Evolutionary conservation across 2,329 filamentous ascomycete genomes (phyloP).

Genomic region (Ophiostoma himal-ulmi): DNA sequence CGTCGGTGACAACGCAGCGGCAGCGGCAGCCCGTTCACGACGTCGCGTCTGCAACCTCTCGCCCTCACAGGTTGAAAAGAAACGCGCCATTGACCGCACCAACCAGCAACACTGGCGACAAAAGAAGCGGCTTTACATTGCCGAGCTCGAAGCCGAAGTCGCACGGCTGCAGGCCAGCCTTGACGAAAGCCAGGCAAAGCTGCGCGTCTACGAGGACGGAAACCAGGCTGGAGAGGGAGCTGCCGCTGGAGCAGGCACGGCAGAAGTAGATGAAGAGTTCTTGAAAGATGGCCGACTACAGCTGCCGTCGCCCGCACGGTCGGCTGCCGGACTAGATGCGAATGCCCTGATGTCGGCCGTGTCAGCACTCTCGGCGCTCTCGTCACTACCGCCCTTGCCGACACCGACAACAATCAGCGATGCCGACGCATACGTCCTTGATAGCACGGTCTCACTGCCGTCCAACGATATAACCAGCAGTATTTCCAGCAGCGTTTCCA

Average conservation of each 20-base stretch:
- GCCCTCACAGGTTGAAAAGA: conserved; percentile 67
- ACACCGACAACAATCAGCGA: background rate
- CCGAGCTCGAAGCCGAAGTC: conserved; percentile 18
- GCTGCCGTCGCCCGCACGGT: background rate
- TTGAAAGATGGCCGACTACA: background rate
- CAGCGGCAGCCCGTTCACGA: conserved; percentile 6
- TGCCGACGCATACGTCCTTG: background rate
- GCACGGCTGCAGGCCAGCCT: conserved; percentile 15
- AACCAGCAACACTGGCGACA: conserved; percentile 22
- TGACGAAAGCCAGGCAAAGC: conserved; percentile 12
- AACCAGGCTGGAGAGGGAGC: background rate
- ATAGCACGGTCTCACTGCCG: background rate
- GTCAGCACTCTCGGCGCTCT: background rate
- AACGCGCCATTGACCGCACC: conserved; percentile 41
- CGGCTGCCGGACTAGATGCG: background rate
- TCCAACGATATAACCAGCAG: background rate
- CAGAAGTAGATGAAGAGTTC: background rate
- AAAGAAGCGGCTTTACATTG: conserved; percentile 17
- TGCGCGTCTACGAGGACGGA: conserved; percentile 10
- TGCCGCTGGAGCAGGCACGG: background rate
- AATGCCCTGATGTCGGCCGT: background rate
- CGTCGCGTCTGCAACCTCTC: conserved; percentile 48
- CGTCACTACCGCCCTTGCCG: background rate
- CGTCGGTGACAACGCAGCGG: background rate
- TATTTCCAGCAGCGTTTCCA: background rate